These are phyloP conservation scores for Tetragonia tetragonoides DNA, from an alignment of 148 eudicot species.

Conservation along the genomic window DNA sequence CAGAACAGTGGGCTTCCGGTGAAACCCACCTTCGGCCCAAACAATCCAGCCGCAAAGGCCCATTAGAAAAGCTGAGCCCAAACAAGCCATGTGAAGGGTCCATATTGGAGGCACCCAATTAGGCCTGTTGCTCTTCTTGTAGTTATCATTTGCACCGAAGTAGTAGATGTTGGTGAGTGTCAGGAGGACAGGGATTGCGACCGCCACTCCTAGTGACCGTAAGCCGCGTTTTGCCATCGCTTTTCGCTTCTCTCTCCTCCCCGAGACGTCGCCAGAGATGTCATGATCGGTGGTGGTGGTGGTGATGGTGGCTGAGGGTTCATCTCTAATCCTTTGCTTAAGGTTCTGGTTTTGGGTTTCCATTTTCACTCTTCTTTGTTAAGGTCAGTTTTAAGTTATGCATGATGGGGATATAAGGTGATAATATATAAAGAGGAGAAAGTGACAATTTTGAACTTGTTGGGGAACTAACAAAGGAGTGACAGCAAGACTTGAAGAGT, in stretches of 20 bases:
- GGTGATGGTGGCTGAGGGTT: neutral
- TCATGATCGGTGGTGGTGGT: neutral
- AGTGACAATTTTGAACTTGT: neutral
- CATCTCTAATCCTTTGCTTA: constrained; percentile 34
- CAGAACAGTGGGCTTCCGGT: constrained; percentile 37
- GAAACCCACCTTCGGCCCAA: constrained; percentile 93
- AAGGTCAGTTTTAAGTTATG: too few species aligned
- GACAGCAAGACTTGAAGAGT: constrained; percentile 17
- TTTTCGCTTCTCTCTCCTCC: constrained; percentile 24
- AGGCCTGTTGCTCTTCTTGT: constrained; percentile 25
- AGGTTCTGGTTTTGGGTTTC: constrained; percentile 37
- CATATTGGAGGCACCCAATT: constrained; percentile 60
- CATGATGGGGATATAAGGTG: too few species aligned
- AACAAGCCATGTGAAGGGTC: constrained; percentile 56
- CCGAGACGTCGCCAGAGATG: neutral
- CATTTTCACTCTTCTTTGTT: constrained; percentile 15
- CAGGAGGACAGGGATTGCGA: constrained; percentile 46
- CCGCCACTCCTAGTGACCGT: constrained; percentile 53
- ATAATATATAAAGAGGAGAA: neutral
- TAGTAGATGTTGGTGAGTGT: constrained; percentile 44
- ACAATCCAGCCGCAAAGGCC: constrained; percentile 82
- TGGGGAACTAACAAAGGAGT: constrained; percentile 5
- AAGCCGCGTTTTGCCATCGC: constrained; percentile 65
- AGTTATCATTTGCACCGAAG: constrained; percentile 35
- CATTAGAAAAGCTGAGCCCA: constrained; percentile 49